Base-by-base conservation (phyloP, 306 rosid genomes). In the Adenanthera pavonina region DNA sequence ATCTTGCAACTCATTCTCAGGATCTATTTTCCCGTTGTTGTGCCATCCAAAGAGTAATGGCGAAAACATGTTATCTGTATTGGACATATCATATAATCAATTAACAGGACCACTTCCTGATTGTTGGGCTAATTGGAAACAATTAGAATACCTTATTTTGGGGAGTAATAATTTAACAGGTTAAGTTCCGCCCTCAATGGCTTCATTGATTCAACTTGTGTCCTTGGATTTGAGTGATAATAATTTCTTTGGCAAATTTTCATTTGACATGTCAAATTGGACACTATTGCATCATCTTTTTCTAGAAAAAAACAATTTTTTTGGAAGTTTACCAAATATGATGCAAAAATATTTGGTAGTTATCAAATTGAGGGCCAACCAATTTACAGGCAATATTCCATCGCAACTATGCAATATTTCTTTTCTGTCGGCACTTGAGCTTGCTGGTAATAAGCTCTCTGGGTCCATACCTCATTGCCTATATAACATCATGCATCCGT, bases 161-260 rank as follows among this genome's bases (percentile, higher is more conserved):
- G 35, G 81, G 59, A 66, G 38, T 6, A 82, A 82, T 62, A 61
- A 52, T 1, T 36, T 81, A 0, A 56, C 57, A 0, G 81, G 85
- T 8, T 5, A 52, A 25, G 11, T 86, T 47, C 84, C 89, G 38
- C 53, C 36, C 35, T 56, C 69, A 6, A 75, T 75, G 56, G 43
- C 3, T 9, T 2, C 19, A 7, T 57, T 75, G 7, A 40, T 38
- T 19, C 1, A 3, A 16, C 1, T 36, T 79, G 16, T 7, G 2
- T 3, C 30, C 69, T n/a, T 83, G 43, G n/a, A 44, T 43, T 10
- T 14, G 13, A 4, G 13, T 69, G 25, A 86, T 0, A 86, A 75
- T 44, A 52, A 17, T 2, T 9, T 82, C 0, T 38, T 4, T 68
- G 84, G 81, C 20, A 0, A 16, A 7, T 17, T 54, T 46, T 54